Evolutionary conservation across 371 early-diverging fungal genomes (phyloP), one percentile per base, ranked within the genome.

Genomic region (Chytridiales sp.): DNA sequence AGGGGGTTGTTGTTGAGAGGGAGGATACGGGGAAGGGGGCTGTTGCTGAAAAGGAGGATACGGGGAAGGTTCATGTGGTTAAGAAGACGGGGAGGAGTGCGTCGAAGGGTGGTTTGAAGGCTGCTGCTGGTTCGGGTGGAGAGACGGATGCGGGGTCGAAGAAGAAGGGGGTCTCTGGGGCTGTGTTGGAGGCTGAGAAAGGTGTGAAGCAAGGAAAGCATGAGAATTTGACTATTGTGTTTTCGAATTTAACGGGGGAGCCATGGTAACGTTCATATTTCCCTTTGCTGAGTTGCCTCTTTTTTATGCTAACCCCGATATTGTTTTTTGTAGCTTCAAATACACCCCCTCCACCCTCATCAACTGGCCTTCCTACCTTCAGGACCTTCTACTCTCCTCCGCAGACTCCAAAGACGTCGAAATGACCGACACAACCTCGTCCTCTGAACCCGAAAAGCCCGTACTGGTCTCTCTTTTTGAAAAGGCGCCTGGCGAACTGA

Each of bases 211-310:
- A 64, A 47, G 48, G 62, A 40, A 21, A 56, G 35, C 19, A 68
- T 59, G 60, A 68, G 60, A 21, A 47, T 32, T 70, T 74, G 1
- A 76, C 79, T 1, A 64, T 81, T 61, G 72, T 77, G 40, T 81
- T 79, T 54, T 67, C 70, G 40, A 66, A 66, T 4, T 68, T 67
- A 15, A 71, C 70, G 24, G 79, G 79, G 0, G 72, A 72, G 29
- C 70, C 81, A 47, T 79, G 81, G 81, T 81, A 72, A 35, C 59
- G 24, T 32, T 0, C 2, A n/a, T 24, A 47, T 22, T 6, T 36
- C n/a, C n/a, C n/a, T n/a, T n/a, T n/a, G n/a, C n/a, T n/a, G n/a
- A n/a, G n/a, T n/a, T n/a, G n/a, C n/a, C n/a, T n/a, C n/a, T 36
- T 19, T 40, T 36, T 17, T 53, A 5, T 22, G n/a, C 19, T 34